A percentile compares a stretch with the other conserved stretches of the same genome.
These are phyloP conservation scores for Orbilia ellipsospora DNA, from an alignment of 2,329 filamentous ascomycete genomes.

Conservation along the genomic window DNA sequence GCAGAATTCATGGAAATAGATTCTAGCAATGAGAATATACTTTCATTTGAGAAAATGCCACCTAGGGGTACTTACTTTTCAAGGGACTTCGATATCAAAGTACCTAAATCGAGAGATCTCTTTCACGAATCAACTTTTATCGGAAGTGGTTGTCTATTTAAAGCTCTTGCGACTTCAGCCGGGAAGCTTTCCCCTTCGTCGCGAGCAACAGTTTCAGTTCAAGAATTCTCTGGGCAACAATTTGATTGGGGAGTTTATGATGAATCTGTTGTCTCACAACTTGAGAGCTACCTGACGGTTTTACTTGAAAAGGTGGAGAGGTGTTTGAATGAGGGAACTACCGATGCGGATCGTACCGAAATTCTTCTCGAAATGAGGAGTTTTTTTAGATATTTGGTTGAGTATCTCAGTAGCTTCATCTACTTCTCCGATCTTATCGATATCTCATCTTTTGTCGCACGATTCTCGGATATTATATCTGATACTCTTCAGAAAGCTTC, in stretches of 20 bases:
- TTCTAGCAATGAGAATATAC: conserved; percentile 5
- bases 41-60: conserved; percentile 42
- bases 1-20: conserved; percentile 32
- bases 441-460: conserved; percentile 56
- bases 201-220: background rate
- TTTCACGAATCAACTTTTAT: conserved; percentile 58
- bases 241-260: conserved; percentile 58
- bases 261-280: conserved; percentile 57
- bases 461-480: conserved; percentile 49
- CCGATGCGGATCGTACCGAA: background rate
- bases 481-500: conserved; percentile 24
- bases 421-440: conserved; percentile 59
- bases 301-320: conserved; percentile 50
- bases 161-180: conserved; percentile 55
- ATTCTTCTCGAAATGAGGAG: conserved; percentile 21
- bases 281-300: conserved; percentile 53
- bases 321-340: conserved; percentile 5
- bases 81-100: conserved; percentile 56
- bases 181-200: conserved; percentile 13
- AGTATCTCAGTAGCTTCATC: conserved; percentile 56
- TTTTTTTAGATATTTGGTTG: conserved; percentile 35
- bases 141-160: conserved; percentile 54
- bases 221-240: conserved; percentile 15
- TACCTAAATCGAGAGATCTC: conserved; percentile 51
- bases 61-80: conserved; percentile 56